A percentile compares a stretch with the other conserved stretches of the same genome.
Conservation (phyloP, 352 stramenopile species). For the Phytophthora citricola region DNA sequence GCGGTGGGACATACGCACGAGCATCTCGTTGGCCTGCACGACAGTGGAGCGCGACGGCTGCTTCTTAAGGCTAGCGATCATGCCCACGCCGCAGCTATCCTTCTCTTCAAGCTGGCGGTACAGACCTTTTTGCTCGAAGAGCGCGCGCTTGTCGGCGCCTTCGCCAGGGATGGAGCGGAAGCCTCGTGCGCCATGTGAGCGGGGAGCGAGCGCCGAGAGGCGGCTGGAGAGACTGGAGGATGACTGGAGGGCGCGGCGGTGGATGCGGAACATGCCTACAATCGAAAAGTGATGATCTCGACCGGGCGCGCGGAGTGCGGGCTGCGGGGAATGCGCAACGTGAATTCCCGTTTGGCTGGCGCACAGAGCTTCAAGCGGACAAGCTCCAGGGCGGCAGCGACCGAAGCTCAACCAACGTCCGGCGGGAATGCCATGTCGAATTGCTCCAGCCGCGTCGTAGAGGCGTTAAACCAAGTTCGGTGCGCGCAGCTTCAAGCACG, state of each 20-base stretch:
- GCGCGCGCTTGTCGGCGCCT: slow-evolving; percentile 58
- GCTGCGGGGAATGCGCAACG: slow-evolving; percentile 17
- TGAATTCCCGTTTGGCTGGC: slow-evolving; percentile 9
- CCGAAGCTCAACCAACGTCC: slow-evolving; percentile 15
- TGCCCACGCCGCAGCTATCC: slow-evolving; percentile 94
- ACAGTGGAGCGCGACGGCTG: slow-evolving; percentile 91
- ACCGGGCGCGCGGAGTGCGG: slow-evolving; percentile 1
- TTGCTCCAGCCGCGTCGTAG: slow-evolving; percentile 13
- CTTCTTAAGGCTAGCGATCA: slow-evolving; percentile 97
- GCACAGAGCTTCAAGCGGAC: slow-evolving; percentile 30
- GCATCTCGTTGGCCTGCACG: slow-evolving; percentile 97
- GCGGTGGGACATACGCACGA: slow-evolving; percentile 96
- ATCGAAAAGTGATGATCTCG: slow-evolving; percentile 25
- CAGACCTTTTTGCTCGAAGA: slow-evolving; percentile 61
- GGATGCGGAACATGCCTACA: slow-evolving; percentile 55
- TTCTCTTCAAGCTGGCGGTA: slow-evolving; percentile 66
- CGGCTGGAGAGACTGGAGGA: slow-evolving; percentile 27
- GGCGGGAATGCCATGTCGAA: slow-evolving; percentile 3
- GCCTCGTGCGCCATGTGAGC: slow-evolving; percentile 27
- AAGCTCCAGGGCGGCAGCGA: slow-evolving; percentile 14
- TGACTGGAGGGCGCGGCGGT: slow-evolving; percentile 41
- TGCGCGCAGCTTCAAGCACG: slow-evolving; percentile 33
- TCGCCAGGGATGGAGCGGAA: slow-evolving; percentile 57
- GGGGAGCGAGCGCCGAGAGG: slow-evolving; percentile 21
- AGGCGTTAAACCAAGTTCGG: slow-evolving; percentile 26